Conservation (phyloP, 2,329 filamentous ascomycete genomes). For the Trichoderma brevicompactum region DNA sequence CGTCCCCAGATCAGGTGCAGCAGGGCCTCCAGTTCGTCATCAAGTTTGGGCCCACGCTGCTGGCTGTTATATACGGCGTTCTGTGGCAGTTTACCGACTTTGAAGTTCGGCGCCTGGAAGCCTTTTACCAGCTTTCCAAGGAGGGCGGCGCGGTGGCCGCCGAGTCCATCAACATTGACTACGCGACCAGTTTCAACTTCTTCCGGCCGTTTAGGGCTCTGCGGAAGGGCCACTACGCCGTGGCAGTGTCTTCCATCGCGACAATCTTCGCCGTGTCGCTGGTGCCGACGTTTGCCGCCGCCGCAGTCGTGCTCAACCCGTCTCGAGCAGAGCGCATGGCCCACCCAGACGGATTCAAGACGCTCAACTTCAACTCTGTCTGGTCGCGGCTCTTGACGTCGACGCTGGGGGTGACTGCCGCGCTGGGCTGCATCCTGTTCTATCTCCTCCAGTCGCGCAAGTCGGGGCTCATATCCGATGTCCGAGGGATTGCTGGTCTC, state of each 20-base stretch:
- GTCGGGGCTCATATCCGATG: conserved; percentile 69
- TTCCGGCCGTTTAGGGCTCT: conserved; percentile 67
- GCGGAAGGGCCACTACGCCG: conserved; percentile 67
- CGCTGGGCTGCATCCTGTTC: conserved; percentile 61
- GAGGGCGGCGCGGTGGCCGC: conserved; percentile 63
- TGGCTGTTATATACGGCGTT: conserved; percentile 65
- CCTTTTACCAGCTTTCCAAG: conserved; percentile 68
- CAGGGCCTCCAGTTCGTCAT: conserved; percentile 61
- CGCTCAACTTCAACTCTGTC: conserved; percentile 57
- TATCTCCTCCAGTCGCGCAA: conserved; percentile 64
- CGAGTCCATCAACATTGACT: conserved; percentile 74
- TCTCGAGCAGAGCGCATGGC: conserved; percentile 50
- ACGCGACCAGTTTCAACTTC: conserved; percentile 70
- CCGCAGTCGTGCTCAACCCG: conserved; percentile 62
- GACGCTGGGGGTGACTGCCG: conserved; percentile 60
- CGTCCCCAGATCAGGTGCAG: conserved; percentile 54
- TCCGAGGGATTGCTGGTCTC: conserved; percentile 73
- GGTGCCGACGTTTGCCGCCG: conserved; percentile 70
- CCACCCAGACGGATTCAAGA: conserved; percentile 53
- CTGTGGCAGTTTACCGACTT: conserved; percentile 70
- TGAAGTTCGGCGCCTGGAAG: conserved; percentile 68
- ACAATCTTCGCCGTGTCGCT: conserved; percentile 69
- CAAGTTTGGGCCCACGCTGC: conserved; percentile 66
- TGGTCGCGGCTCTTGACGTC: conserved; percentile 67
- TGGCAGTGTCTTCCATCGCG: conserved; percentile 67